Evolutionary conservation across 2,329 filamentous ascomycete species (phyloP), one percentile per base, ranked within the genome.

Genomic region (Pyrenochaeta sp.): DNA sequence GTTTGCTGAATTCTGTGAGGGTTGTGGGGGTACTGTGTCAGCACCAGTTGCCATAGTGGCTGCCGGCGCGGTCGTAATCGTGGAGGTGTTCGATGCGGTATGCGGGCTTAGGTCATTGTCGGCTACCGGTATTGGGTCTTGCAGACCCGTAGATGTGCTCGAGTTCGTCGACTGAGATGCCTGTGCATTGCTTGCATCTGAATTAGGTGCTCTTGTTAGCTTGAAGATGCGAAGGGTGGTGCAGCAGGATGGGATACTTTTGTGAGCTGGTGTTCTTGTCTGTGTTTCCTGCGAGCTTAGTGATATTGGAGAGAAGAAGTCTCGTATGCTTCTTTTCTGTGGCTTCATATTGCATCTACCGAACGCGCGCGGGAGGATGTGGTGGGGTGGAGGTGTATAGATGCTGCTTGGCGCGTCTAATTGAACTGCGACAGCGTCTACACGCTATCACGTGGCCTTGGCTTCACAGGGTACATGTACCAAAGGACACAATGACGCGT

Each of bases 271-370:
- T 22, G 67, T 56, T 12, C 61, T 54, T 34, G 62, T 56, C 32
- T 62, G 57, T 13, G 51, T 57, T n/a, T 65, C 68, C 19, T 53
- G 50, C 7, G 65, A 44, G 52, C 56, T 59, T 52, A 69, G 71
- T 28, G 67, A 53, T 50, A 76, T 79, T 2, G 78, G 77, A 46
- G 77, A 79, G 69, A 85, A 85, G 63, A 81, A 85, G 52, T 81
- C 79, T 9, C 74, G 77, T 32, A 84, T 80, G 47, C 66, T 77
- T 15, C 68, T 73, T 56, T 71, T 71, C 34, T 65, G 61, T 24
- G 62, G 61, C 39, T 63, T 61, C 65, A 68, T 68, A 19, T 6
- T 44, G 42, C 30, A 19, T 19, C 13, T n/a, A n/a, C 36, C 28
- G 30, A 19, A 19, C 36, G 36, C 13, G 36, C 13, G 15, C 13